phyloP scores from a whole-genome alignment of 345 rosid genomes.

The Clausena lansium region DNA sequence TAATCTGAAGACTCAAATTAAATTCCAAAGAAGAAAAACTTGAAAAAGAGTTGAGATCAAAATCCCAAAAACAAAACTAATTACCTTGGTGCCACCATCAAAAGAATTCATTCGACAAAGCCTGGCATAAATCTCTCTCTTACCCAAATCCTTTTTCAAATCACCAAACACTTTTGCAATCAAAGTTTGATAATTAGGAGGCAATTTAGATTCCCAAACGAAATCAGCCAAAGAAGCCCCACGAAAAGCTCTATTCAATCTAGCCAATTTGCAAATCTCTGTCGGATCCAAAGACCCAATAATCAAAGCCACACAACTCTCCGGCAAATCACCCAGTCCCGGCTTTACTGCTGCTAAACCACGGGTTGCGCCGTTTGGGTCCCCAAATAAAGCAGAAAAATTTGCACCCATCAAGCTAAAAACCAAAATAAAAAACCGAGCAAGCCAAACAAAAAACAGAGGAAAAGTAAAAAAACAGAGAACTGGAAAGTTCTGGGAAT shows the following conservation, averaged over 20 bases:
- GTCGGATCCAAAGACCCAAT: slow-evolving; percentile 67
- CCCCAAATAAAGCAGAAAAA: slow-evolving; percentile 38
- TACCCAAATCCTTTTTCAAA: slow-evolving; percentile 39
- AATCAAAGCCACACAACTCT: slow-evolving; percentile 72
- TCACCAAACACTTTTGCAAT: slow-evolving; percentile 51
- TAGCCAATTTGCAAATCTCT: slow-evolving; percentile 76
- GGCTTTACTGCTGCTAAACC: slow-evolving; percentile 23
- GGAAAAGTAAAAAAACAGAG: background rate
- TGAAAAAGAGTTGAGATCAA: no score
- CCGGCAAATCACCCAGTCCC: slow-evolving; percentile 78
- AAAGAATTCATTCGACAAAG: slow-evolving; percentile 61
- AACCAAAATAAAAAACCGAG: background rate
- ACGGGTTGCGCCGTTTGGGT: slow-evolving; percentile 20
- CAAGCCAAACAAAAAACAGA: background rate
- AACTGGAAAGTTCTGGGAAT: slow-evolving; percentile 1
- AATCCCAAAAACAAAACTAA: background rate
- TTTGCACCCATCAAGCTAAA: slow-evolving; percentile 60
- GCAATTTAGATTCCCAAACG: slow-evolving; percentile 94
- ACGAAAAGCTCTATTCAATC: slow-evolving; percentile 71
- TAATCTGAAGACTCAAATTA: background rate
- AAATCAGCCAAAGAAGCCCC: slow-evolving; percentile 95
- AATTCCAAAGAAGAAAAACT: background rate
- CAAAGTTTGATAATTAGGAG: slow-evolving; percentile 55
- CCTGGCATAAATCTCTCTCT: slow-evolving; percentile 64
- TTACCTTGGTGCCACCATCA: slow-evolving; percentile 79